phyloP scores from a whole-genome alignment of 495 filamentous ascomycete species.

The Astrothelium subdiscretum region DNA sequence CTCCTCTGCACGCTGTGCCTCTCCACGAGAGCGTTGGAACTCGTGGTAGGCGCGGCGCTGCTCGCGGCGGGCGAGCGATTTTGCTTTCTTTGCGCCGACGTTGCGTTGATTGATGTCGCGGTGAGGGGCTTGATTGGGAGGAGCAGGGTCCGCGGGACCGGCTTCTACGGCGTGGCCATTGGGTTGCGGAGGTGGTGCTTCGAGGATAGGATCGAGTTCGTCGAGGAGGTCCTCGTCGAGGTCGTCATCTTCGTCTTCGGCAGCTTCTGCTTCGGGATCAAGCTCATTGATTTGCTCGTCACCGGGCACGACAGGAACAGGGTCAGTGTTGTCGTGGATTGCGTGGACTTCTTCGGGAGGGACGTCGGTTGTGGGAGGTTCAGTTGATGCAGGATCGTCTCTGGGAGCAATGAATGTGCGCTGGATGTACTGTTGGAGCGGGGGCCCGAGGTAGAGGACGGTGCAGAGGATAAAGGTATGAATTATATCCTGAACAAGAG shows the following conservation, averaged over 20 bases:
- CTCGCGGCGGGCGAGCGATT: constrained; percentile 35
- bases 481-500: constrained; percentile 27
- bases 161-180: neutral
- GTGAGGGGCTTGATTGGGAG: constrained; percentile 3
- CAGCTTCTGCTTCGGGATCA: neutral
- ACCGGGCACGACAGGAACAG: neutral
- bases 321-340: neutral
- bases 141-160: neutral
- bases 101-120: constrained; percentile 13
- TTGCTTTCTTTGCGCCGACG: constrained; percentile 38
- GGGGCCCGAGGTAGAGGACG: constrained; percentile 26
- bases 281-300: neutral
- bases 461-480: constrained; percentile 26
- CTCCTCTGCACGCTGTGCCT: constrained; percentile 25
- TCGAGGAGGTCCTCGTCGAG: neutral
- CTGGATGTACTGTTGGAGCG: constrained; percentile 10
- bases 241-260: neutral
- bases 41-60: constrained; percentile 40
- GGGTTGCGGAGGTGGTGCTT: neutral
- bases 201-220: neutral
- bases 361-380: neutral
- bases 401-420: neutral
- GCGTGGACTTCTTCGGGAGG: neutral
- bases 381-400: neutral
- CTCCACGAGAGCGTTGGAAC: constrained; percentile 33